These are phyloP conservation scores for Calocybe cyanea DNA, from an alignment of 768 basidiomycete genomes.

Conservation along the genomic window DNA sequence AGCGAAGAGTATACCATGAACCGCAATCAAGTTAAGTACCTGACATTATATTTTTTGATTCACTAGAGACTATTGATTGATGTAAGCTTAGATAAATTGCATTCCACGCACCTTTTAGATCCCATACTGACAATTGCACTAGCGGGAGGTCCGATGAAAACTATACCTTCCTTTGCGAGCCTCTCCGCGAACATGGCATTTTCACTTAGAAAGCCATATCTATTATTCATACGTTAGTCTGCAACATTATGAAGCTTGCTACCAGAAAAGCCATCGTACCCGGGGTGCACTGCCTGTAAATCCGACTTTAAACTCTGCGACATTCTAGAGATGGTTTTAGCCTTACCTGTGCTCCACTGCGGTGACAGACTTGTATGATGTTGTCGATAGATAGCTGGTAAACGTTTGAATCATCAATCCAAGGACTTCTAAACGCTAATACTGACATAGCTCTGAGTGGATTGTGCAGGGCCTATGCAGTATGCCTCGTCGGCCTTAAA, in stretches of 20 bases:
- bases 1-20: background rate
- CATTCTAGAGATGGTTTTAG: background rate
- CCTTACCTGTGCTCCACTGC: conserved; percentile 79
- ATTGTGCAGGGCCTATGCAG: conserved; percentile 89
- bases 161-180: conserved; percentile 74
- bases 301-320: conserved; percentile 3
- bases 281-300: conserved; percentile 84
- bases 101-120: conserved; percentile 70
- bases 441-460: conserved; percentile 84
- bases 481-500: conserved; percentile 82
- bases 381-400: conserved; percentile 78
- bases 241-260: too few species aligned
- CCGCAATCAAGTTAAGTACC: conserved; percentile 34
- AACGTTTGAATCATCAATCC: background rate
- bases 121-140: conserved; percentile 92
- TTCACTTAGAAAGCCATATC: conserved; percentile 91
- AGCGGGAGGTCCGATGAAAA: conserved; percentile 89
- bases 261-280: conserved; percentile 39
- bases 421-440: background rate
- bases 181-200: conserved; percentile 78
- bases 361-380: conserved; percentile 79
- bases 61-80: conserved; percentile 37
- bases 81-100: background rate
- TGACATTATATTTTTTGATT: conserved; percentile 94
- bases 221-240: conserved; percentile 20